Evolutionary conservation across 2,329 filamentous ascomycete genomes (phyloP).

Genomic region (Leptographium procerum): DNA sequence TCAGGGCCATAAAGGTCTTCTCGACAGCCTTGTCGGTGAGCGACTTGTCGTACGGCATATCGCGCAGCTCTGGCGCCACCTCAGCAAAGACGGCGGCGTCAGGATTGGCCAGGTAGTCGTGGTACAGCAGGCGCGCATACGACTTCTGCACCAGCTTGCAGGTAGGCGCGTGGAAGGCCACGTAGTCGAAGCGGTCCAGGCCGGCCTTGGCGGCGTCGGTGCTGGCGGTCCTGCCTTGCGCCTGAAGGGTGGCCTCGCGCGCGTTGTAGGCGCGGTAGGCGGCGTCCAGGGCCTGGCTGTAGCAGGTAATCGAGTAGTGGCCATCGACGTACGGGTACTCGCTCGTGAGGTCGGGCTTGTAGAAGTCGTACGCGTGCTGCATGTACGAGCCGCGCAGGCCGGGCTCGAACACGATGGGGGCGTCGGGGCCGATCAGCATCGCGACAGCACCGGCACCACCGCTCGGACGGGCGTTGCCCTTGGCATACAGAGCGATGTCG

Average conservation of each 20-base stretch:
- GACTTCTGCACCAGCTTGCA: constrained; percentile 85
- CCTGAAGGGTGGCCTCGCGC: constrained; percentile 49
- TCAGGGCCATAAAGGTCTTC: constrained; percentile 75
- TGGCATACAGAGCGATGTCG: constrained; percentile 78
- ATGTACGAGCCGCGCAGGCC: constrained; percentile 72
- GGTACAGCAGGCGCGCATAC: constrained; percentile 73
- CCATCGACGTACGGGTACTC: constrained; percentile 81
- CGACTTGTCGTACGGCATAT: constrained; percentile 70
- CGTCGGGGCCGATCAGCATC: constrained; percentile 67
- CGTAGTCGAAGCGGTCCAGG: constrained; percentile 73
- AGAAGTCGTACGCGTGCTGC: constrained; percentile 80
- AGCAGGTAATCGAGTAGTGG: constrained; percentile 73
- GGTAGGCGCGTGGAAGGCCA: constrained; percentile 73
- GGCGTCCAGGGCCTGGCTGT: constrained; percentile 67
- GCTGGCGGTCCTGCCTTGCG: constrained; percentile 35
- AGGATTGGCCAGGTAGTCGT: constrained; percentile 68
- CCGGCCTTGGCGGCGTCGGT: constrained; percentile 48
- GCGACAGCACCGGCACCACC: constrained; percentile 72
- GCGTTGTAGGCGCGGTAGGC: constrained; percentile 73
- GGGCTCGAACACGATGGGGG: constrained; percentile 64
- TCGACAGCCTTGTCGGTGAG: constrained; percentile 72
- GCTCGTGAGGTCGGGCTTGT: constrained; percentile 80
- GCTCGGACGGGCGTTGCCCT: constrained; percentile 70
- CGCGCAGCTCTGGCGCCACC: constrained; percentile 63
- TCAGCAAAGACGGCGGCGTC: constrained; percentile 58